Evolutionary conservation across 306 rosid genomes (phyloP).

Genomic region (Rosa multiflora): DNA sequence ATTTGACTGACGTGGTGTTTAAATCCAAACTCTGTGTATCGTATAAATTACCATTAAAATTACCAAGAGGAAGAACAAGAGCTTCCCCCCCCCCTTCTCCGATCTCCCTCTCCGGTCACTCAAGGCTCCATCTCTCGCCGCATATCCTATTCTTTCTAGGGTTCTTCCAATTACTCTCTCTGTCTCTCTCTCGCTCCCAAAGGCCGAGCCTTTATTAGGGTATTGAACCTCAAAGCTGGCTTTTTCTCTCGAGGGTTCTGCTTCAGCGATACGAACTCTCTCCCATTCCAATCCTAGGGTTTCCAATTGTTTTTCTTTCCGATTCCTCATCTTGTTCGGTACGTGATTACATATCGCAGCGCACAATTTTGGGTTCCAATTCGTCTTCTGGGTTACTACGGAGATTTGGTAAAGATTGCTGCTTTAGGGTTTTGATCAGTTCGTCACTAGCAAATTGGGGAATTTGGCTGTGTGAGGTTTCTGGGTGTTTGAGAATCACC

Average conservation of each 20-base stretch:
- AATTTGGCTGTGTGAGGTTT: not conserved
- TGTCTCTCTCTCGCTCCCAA: constrained; percentile 6
- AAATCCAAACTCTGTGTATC: not conserved
- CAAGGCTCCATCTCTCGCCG: not conserved
- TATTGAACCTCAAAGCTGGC: not conserved
- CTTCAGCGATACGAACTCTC: not conserved
- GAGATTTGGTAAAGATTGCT: not conserved
- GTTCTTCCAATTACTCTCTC: not conserved
- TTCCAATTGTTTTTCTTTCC: not conserved
- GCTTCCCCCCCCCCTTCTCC: not conserved
- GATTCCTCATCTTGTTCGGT: not conserved
- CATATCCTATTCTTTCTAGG: not conserved
- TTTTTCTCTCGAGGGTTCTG: not conserved
- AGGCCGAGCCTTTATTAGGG: not conserved
- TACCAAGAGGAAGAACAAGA: not conserved
- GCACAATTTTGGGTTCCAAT: not conserved
- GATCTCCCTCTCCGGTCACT: constrained; percentile 16
- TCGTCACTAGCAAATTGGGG: not conserved
- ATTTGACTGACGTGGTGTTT: not conserved
- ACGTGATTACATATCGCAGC: not conserved
- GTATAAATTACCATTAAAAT: not conserved
- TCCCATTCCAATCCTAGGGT: not conserved
- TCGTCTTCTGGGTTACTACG: not conserved
- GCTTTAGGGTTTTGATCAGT: constrained; percentile 20
- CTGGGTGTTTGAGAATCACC: constrained; percentile 21